These are phyloP conservation scores for Centella asiatica DNA, from an alignment of 129 eudicot genomes.

Conservation along the genomic window DNA sequence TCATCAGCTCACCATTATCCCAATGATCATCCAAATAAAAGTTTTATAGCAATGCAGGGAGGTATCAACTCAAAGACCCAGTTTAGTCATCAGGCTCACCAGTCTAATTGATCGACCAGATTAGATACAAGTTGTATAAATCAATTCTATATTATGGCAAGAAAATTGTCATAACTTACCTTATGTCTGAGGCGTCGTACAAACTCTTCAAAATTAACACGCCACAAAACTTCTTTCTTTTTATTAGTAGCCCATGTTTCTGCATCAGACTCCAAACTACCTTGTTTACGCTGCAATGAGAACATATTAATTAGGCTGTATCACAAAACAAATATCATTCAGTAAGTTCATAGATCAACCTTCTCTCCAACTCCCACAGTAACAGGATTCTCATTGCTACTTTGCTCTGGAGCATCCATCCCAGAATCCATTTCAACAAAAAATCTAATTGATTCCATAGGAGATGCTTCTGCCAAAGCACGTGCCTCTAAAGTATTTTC, in stretches of 20 bases:
- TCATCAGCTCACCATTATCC: background rate
- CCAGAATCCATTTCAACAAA: conserved; percentile 40
- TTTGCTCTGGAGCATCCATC: conserved; percentile 27
- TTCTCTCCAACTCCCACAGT: conserved; percentile 40
- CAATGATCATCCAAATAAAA: background rate
- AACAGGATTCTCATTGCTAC: conserved; percentile 17
- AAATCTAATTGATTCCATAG: conserved; percentile 71
- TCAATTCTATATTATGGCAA: background rate
- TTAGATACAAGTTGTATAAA: background rate
- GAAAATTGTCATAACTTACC: conserved; percentile 41
- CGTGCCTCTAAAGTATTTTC: conserved; percentile 56
- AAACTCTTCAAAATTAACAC: conserved; percentile 81
- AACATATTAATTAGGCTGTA: conserved; percentile 9
- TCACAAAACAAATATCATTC: conserved; percentile 3
- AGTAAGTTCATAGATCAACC: conserved; percentile 36
- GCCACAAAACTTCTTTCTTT: conserved; percentile 82
- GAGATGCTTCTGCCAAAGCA: conserved; percentile 74
- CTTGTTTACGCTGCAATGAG: conserved; percentile 44
- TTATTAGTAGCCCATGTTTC: conserved; percentile 29
- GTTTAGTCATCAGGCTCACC: too few species aligned
- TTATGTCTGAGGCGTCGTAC: conserved; percentile 57
- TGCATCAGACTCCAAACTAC: conserved; percentile 26
- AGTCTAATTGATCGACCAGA: too few species aligned
- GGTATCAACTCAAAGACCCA: too few species aligned
- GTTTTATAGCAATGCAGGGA: background rate